Evolutionary conservation across 106 monocot genomes (phyloP).

Genomic region (Agapanthus africanus): DNA sequence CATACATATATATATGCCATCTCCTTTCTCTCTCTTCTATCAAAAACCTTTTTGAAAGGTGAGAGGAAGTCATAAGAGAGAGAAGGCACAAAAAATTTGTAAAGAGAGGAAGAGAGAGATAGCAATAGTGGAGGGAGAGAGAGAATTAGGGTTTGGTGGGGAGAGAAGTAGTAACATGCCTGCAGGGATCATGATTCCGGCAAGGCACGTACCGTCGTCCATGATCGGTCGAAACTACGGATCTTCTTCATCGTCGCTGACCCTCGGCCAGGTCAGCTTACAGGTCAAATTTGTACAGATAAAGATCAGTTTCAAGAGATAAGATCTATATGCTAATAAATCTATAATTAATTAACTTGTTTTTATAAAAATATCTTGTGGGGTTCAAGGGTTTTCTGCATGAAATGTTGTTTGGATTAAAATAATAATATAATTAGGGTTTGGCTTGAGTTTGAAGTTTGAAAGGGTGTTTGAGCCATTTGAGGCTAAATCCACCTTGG

Average conservation of each 20-base stretch:
- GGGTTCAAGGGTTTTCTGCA: neutral
- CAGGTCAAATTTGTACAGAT: too few species aligned
- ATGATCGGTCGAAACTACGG: conserved; percentile 18
- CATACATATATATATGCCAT: neutral
- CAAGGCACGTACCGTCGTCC: conserved; percentile 39
- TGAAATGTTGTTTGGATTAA: neutral
- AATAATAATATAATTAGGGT: neutral
- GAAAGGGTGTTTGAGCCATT: conserved; percentile 12
- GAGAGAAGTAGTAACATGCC: too few species aligned
- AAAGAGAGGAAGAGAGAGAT: too few species aligned
- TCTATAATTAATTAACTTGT: too few species aligned
- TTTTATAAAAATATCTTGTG: neutral
- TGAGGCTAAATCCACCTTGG: conserved; percentile 22
- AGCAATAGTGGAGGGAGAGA: neutral
- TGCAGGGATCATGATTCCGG: conserved; percentile 84
- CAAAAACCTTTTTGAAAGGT: too few species aligned
- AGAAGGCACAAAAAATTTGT: too few species aligned
- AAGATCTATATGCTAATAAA: neutral
- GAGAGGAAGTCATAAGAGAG: too few species aligned
- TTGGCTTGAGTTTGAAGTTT: neutral
- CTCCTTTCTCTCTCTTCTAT: too few species aligned
- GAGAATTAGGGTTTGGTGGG: conserved; percentile 36
- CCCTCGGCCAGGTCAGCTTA: conserved; percentile 58
- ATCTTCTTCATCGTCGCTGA: conserved; percentile 45
- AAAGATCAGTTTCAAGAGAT: too few species aligned